Percentiles rank a stretch among this genome's conserved stretches.
Evolutionary conservation across 2,329 filamentous ascomycete species (phyloP).

Genomic region (Penicillium olsonii): DNA sequence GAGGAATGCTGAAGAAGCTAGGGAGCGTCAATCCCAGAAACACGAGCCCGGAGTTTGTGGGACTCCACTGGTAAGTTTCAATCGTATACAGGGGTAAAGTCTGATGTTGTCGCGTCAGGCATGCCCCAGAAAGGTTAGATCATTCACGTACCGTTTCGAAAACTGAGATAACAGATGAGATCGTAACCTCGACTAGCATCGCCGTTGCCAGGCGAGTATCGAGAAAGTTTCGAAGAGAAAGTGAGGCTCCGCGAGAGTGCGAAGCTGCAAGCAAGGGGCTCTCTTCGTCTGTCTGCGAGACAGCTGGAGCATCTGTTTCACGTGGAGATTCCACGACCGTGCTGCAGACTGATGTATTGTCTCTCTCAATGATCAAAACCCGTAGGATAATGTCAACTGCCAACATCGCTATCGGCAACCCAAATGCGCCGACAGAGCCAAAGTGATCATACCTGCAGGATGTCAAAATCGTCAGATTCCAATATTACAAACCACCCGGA

Average conservation of each 20-base stretch:
- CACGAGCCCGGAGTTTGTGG: constrained; percentile 1
- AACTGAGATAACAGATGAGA: not conserved
- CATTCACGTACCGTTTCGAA: constrained; percentile 1
- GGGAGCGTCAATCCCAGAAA: constrained; percentile 8
- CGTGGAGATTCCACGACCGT: not conserved
- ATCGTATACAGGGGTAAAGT: constrained; percentile 9
- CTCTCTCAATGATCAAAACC: constrained; percentile 1
- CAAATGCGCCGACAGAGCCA: constrained; percentile 6
- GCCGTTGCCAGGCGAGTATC: not conserved
- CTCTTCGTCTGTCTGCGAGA: not conserved
- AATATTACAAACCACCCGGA: not conserved
- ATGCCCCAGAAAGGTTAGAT: not conserved
- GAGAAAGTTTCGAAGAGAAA: not conserved
- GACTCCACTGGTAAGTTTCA: constrained; percentile 8
- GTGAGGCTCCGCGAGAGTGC: not conserved
- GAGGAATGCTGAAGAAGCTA: constrained; percentile 9
- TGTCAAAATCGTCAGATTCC: not conserved
- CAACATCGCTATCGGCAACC: not conserved
- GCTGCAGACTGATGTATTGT: not conserved
- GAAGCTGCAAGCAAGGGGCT: not conserved
- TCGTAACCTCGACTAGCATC: not conserved
- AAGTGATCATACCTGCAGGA: constrained; percentile 4
- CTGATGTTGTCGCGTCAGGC: not conserved
- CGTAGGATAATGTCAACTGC: constrained; percentile 4
- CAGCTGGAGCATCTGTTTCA: not conserved